phyloP scores from a whole-genome alignment of 768 basidiomycete genomes.

The Boletus coccyginus region DNA sequence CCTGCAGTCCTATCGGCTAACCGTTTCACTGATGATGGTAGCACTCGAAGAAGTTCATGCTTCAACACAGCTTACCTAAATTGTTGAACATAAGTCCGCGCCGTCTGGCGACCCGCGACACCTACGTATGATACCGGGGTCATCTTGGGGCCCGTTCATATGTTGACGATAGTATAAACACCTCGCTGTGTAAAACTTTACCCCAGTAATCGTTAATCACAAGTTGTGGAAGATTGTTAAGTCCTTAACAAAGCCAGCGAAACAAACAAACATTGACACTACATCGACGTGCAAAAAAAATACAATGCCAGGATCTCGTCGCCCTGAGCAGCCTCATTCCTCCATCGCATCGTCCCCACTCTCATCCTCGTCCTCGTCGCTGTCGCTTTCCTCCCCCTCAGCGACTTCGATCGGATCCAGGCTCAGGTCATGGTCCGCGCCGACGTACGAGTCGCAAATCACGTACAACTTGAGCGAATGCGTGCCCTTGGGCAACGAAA shows the following conservation, averaged over 20 bases:
- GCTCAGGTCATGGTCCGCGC: conserved; percentile 89
- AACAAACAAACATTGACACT: neutral
- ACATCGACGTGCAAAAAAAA: neutral
- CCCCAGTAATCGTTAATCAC: too few relatives aligned
- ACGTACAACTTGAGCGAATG: conserved; percentile 84
- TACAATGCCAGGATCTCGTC: neutral
- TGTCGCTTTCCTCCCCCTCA: conserved; percentile 86
- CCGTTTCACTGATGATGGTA: too few relatives aligned
- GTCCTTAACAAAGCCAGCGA: neutral
- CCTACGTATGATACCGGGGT: too few relatives aligned
- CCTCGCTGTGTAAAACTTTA: too few relatives aligned
- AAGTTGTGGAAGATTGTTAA: too few relatives aligned
- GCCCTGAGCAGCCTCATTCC: conserved; percentile 31
- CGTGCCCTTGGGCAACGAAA: conserved; percentile 80
- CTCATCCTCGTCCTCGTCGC: conserved; percentile 66
- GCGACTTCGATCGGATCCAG: conserved; percentile 83
- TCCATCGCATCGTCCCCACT: conserved; percentile 61
- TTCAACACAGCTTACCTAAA: too few relatives aligned
- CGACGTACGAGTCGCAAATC: conserved; percentile 90
- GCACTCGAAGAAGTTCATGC: too few relatives aligned
- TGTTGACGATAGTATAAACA: too few relatives aligned
- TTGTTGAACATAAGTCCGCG: too few relatives aligned
- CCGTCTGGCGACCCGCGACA: too few relatives aligned
- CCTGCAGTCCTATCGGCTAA: too few relatives aligned
- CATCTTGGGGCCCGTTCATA: too few relatives aligned